Conservation (phyloP, 768 basidiomycete species). For the Mrakia hoshinonis region DNA sequence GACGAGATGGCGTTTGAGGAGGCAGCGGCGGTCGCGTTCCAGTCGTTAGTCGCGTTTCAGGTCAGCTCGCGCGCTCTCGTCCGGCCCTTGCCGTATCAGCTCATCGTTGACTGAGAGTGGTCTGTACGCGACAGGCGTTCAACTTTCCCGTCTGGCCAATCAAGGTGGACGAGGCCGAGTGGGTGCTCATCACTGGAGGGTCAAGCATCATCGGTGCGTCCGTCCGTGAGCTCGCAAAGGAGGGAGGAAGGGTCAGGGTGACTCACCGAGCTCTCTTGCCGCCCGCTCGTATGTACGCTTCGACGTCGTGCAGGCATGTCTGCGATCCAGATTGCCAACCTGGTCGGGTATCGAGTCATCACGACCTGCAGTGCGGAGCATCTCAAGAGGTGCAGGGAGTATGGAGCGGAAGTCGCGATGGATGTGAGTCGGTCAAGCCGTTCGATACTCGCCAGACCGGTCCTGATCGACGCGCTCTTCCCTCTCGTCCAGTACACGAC, state of each 20-base stretch:
- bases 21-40: neutral
- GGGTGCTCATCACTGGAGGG: conserved; percentile 4
- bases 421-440: neutral
- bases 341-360: neutral
- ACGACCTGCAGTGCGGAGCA: neutral
- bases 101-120: neutral
- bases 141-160: neutral
- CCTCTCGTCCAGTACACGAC: neutral
- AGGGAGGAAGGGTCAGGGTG: neutral
- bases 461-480: too few species aligned
- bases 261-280: too few species aligned
- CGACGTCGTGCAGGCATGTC: conserved; percentile 5
- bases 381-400: neutral
- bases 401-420: neutral
- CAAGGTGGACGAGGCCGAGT: neutral
- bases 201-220: neutral
- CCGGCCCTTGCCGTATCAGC: too few species aligned
- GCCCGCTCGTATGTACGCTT: neutral
- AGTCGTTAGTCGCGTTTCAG: neutral
- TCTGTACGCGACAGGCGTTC: neutral
- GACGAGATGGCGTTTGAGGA: neutral
- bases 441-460: neutral
- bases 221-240: too few species aligned
- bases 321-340: neutral
- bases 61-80: neutral